Base-by-base conservation (phyloP, 805 yeast species). In the Scheffersomyces stipitis region DNA sequence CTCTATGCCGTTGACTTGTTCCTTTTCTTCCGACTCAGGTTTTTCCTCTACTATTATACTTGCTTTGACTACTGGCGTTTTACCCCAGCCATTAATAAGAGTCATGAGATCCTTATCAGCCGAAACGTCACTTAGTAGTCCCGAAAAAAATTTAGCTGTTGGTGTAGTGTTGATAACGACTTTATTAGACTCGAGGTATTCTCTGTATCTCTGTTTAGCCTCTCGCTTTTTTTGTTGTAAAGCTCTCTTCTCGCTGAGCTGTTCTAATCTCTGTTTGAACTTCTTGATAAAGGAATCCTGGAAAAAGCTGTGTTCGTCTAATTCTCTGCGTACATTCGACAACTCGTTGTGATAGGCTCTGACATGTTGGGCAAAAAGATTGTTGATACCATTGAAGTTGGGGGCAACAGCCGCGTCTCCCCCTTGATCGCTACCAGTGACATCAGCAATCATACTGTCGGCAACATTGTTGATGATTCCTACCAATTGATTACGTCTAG, bases 381-480 rank as follows among this genome's bases (percentile, higher is more conserved):
- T n/a, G n/a, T n/a, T n/a, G n/a, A n/a, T n/a, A n/a, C n/a, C n/a
- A 3, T 50, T 58, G 15, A 42, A 45, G 17, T 47, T 54, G 13
- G 51, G 44, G 20, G 34, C 18, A 12, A 28, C 23, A n/a, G n/a
- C n/a, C n/a, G n/a, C n/a, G 8, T 35, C 38, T 8, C 34, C 39
- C 9, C 30, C 34, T 17, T 28, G 30, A 6, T 33, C 34, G 10
- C 43, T 29, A 35, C 42, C 36, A 20, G 7, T 20, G 10, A 20
- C 10, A 28, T 49, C 62, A 28, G 38, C 36, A 49, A 58, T 44
- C 12, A 56, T 54, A 10, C 44, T 36, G 28, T 68, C 73, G 24
- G 62, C 52, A 17, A 62, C 52, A 20, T 54, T 51, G 46, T 68
- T 68, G 30, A 66, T 56, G 15, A 41, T 49, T 24, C 50, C 46